Base-by-base conservation (phyloP, 148 eudicot species). In the Rhododendron griersonianum region DNA sequence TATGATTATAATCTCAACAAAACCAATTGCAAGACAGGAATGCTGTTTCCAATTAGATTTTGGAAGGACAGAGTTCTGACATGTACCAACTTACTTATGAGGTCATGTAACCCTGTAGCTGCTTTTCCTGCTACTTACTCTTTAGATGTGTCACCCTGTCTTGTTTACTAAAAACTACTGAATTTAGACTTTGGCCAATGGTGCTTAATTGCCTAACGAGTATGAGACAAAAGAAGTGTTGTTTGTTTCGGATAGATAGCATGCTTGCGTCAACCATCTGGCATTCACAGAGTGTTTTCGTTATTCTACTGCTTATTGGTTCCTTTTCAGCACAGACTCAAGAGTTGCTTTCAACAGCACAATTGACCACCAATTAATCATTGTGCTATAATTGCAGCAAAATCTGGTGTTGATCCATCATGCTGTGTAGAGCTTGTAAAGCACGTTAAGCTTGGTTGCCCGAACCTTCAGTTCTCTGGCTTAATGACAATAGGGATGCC, bases 401-500 rank as follows among this genome's bases (percentile, higher is more conserved):
- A 95, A 93, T 92, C 98, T 67, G 99, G 99, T 50, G 89, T 97
- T 75, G 92, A 95, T 77, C 99, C 98, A 45, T 86, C 93, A 30
- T 90, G 88, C 30, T 97, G 98, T 89, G 89, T 97, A 44, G 98
- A 93, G 86, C 95, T 97, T 74, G 96, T 89, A 84, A 91, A 94
- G 87, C 98, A 94, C 87, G 94, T 97, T 83, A 92, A 90, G 89
- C 35, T 83, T 55, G 92, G 87, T 53, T 97, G 98, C 87, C 94
- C 95, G 21, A 93, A 93, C 88, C 98, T 97, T 35, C 88, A 91
- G 84, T 97, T 95, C 86, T 90, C 92, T 84, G 98, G 99, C 86
- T 87, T 97, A 84, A 97, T 97, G 99, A 97, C 98, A 19, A 97
- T 97, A 81, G 99, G 99, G 82, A 95, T 93, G 98, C 98, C 95